Evolutionary conservation across 2,329 filamentous ascomycete species (phyloP), one percentile per base, ranked within the genome.

Genomic region (Colletotrichum tropicicola): DNA sequence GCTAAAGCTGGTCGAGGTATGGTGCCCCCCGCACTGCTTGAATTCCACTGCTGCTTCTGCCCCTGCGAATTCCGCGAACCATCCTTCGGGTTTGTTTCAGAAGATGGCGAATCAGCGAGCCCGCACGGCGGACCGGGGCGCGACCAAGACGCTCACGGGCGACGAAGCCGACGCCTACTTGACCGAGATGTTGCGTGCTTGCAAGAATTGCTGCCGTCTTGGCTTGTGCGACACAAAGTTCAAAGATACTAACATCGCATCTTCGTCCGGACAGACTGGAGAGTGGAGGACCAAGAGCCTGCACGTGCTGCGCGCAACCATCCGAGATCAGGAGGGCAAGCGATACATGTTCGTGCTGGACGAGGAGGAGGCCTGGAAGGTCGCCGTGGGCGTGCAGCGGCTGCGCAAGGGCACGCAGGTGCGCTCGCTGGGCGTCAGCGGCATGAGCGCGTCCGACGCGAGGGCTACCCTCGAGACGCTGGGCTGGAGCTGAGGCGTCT

Each of bases 1-100:
- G 44, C 87, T 99, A 79, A 98, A 97, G 80, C 83, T 91, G 69
- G 89, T 97, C 78, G 96, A 98, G 86, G 90, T 96, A 82, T 93
- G 91, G 88, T 94, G 91, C 75, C 88, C 89, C 73, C 85, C 87
- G 73, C 87, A 90, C 77, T 87, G 80, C 76, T 80, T 87, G 75
- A 81, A 81, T 74, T 75, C 78, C 70, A 78, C 77, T 71, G 76
- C 80, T 70, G 75, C 80, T 69, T 76, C 82, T 65, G 74, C 81
- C 49, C 73, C 80, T 67, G 74, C 77, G 68, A 74, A 77, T 69
- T 70, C 75, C 41, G 71, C 74, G 70, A 78, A 78, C 63, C 75
- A 77, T 51, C 80, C 80, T 63, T 48, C 64, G 27, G 81, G 80
- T 69, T 76, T 82, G 68, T 78, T 83, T 70, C 79, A 81, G 71